These are phyloP conservation scores for Colletotrichum karsti DNA, from an alignment of 2,329 filamentous ascomycete genomes.

Conservation along the genomic window DNA sequence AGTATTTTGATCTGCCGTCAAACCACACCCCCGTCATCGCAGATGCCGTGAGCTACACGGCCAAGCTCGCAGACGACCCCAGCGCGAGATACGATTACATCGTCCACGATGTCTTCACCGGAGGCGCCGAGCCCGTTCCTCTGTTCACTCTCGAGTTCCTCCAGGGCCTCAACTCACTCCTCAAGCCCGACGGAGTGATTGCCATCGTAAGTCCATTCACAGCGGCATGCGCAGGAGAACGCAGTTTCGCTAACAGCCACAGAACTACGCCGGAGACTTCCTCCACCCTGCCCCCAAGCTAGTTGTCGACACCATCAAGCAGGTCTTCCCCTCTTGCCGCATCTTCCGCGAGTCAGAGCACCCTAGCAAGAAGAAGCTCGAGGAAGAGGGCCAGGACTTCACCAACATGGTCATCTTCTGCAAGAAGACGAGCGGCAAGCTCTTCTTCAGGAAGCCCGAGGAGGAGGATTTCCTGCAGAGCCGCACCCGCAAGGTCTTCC, in stretches of 20 bases:
- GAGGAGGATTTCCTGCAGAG: conserved; percentile 77
- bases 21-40: conserved; percentile 84
- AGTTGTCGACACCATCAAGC: conserved; percentile 82
- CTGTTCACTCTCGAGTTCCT: conserved; percentile 92
- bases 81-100: conserved; percentile 83
- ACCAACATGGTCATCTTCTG: conserved; percentile 98
- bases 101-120: conserved; percentile 97
- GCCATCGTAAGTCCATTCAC: conserved; percentile 74
- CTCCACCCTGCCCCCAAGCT: conserved; percentile 78
- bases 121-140: conserved; percentile 87
- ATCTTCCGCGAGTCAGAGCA: conserved; percentile 83
- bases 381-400: conserved; percentile 71
- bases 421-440: conserved; percentile 63
- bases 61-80: conserved; percentile 49
- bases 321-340: conserved; percentile 88
- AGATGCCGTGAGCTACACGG: conserved; percentile 80
- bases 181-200: conserved; percentile 82
- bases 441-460: conserved; percentile 74
- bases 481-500: conserved; percentile 72
- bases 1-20: conserved; percentile 82
- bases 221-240: not conserved
- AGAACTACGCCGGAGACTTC: conserved; percentile 97
- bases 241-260: conserved; percentile 26
- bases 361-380: conserved; percentile 55
- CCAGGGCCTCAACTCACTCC: conserved; percentile 71